A percentile compares a stretch with the other conserved stretches of the same genome.
Evolutionary conservation across 1,284 basidiomycete genomes (phyloP).

Genomic region (Microbotryum silenes-acaulis): DNA sequence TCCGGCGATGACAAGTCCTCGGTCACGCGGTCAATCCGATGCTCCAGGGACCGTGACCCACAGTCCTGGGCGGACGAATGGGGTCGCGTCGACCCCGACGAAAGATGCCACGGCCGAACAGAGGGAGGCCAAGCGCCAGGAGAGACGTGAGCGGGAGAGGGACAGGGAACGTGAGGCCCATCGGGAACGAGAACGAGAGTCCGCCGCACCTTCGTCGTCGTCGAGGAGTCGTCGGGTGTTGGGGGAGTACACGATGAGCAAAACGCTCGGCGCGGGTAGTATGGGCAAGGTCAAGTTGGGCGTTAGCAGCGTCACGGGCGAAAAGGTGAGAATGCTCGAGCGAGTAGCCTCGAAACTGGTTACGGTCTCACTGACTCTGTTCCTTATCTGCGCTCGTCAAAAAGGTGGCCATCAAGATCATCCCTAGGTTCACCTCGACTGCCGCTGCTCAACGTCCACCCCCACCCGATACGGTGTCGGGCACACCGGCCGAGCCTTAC

Average conservation of each 20-base stretch:
- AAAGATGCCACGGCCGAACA: no score
- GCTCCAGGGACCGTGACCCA: no score
- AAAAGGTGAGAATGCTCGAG: slow-evolving; percentile 61
- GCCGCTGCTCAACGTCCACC: slow-evolving; percentile 42
- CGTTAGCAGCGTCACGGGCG: slow-evolving; percentile 76
- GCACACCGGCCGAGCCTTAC: slow-evolving; percentile 47
- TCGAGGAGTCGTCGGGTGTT: slow-evolving; percentile 48
- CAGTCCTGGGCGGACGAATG: no score
- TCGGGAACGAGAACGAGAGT: no score
- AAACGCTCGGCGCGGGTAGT: slow-evolving; percentile 93
- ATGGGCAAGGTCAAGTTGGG: slow-evolving; percentile 99
- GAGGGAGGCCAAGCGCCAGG: no score
- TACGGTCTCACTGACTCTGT: background rate
- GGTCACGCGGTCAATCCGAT: no score
- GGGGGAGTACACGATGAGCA: slow-evolving; percentile 91
- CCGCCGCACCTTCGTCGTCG: no score
- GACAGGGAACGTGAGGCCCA: no score
- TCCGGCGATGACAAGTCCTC: no score
- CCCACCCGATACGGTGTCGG: background rate
- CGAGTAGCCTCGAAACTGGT: background rate
- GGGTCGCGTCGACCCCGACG: no score
- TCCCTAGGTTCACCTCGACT: slow-evolving; percentile 66
- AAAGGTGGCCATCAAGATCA: slow-evolving; percentile 95
- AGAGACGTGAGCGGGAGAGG: no score
- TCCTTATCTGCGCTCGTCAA: background rate